Percentiles rank a stretch among this genome's conserved stretches.
phyloP scores from a whole-genome alignment of 2,329 filamentous ascomycete genomes.

The Neofusicoccum cordaticola region DNA sequence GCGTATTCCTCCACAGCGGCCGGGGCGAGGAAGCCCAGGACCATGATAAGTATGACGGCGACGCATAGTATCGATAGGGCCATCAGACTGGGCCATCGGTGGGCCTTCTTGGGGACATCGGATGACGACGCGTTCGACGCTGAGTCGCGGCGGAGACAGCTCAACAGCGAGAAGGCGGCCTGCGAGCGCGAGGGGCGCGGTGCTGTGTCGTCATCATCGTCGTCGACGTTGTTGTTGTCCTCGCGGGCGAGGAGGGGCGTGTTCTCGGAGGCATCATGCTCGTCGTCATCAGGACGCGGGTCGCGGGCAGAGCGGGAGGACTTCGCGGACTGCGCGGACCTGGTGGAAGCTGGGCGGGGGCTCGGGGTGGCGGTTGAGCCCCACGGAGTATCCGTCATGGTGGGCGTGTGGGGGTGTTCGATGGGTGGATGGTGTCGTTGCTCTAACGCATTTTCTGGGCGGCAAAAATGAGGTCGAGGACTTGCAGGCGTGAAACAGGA shows the following conservation, averaged over 20 bases:
- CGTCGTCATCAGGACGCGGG: constrained; percentile 4
- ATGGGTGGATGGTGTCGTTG: neutral
- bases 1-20: constrained; percentile 81
- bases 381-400: constrained; percentile 37
- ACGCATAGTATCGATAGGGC: constrained; percentile 66
- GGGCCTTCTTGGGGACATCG: constrained; percentile 32
- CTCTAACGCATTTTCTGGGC: constrained; percentile 3
- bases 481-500: constrained; percentile 4
- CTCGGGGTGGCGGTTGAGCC: constrained; percentile 36
- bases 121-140: constrained; percentile 5
- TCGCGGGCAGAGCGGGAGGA: constrained; percentile 30
- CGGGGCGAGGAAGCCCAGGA: constrained; percentile 77
- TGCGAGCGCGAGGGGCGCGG: constrained; percentile 24
- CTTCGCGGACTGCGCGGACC: constrained; percentile 35
- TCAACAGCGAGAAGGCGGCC: constrained; percentile 36
- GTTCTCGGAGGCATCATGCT: constrained; percentile 32
- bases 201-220: constrained; percentile 19
- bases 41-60: constrained; percentile 65
- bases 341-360: constrained; percentile 37
- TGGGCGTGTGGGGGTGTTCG: neutral
- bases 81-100: constrained; percentile 75
- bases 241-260: constrained; percentile 39
- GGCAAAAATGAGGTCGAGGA: neutral
- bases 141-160: constrained; percentile 29
- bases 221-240: constrained; percentile 25